Evolutionary conservation across 106 monocot species (phyloP), one percentile per base, ranked within the genome.

Genomic region (Phalaenopsis equestris): DNA sequence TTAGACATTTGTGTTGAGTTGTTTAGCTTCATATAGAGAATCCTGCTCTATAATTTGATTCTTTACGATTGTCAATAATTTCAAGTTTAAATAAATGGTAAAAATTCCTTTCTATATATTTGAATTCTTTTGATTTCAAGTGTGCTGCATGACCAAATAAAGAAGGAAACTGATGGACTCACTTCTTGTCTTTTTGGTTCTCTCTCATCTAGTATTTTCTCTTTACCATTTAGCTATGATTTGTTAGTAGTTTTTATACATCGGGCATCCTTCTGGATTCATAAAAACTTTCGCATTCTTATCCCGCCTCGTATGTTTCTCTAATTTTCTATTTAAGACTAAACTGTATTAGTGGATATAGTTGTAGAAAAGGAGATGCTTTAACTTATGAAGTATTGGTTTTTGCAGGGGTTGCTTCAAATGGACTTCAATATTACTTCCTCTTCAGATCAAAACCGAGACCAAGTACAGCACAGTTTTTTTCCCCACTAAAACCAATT

Each of bases 361-460:
- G 8, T 48, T 75, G 24, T 5, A 75, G n/a, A 45, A 75, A 48
- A 42, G 24, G 75, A 48, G 4, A 75, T 10, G 23, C 12, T 17
- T 75, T 42, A 75, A 23, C 48, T 0, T 18, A 11, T 42, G 42
- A 42, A 6, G 42, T 42, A 24, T 73, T 19, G 3, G 23, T 75
- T n/a, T 75, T 75, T 48, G 75, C 75, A 47, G 47, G 46, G n/a
- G 75, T 11, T 48, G 47, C 47, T 46, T 75, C 48, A 48, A 7
- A 23, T 75, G 75, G 41, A 21, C 47, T 75, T 75, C 75, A 75
- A 23, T 75, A 46, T 21, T 48, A 75, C 75, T 48, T 45, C 7
- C 21, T 48, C 47, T 75, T 75, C 10, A 21, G 45, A 47, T 75
- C 75, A 48, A 75, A 42, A 15, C 42, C 42, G 38, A 14, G 16